Evolutionary conservation across 768 basidiomycete genomes (phyloP).

Genomic region (Tephrocybe sp.): DNA sequence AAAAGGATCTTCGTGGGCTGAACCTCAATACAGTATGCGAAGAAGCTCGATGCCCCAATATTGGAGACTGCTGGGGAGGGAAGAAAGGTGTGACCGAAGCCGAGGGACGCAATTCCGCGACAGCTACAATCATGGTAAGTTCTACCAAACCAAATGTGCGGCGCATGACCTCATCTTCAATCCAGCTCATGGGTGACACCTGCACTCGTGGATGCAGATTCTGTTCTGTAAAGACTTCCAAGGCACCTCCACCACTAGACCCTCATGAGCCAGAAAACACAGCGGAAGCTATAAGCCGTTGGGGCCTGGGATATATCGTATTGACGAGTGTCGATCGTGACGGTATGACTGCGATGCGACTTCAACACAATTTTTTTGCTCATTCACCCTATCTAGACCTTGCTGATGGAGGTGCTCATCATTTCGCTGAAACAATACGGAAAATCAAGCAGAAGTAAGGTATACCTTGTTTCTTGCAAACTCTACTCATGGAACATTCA

Average conservation of each 20-base stretch:
- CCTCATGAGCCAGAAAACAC: conserved; percentile 98
- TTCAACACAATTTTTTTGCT: background rate
- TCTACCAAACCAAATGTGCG: background rate
- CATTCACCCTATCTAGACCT: conserved; percentile 59
- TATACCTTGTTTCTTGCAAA: background rate
- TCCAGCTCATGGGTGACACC: conserved; percentile 96
- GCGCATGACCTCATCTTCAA: conserved; percentile 2
- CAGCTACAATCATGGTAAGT: conserved; percentile 96
- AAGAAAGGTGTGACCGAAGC: conserved; percentile 62
- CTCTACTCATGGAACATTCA: conserved; percentile 25
- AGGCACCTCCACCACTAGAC: conserved; percentile 85
- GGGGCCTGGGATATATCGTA: conserved; percentile 98
- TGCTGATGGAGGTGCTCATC: conserved; percentile 85
- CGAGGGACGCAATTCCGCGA: conserved; percentile 80
- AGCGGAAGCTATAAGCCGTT: conserved; percentile 95
- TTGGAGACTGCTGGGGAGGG: conserved; percentile 99
- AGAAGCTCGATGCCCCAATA: conserved; percentile 98
- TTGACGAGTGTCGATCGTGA: conserved; percentile 96
- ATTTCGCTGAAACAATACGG: conserved; percentile 93
- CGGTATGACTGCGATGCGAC: conserved; percentile 49
- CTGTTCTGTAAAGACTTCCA: conserved; percentile 95
- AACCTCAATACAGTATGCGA: conserved; percentile 96
- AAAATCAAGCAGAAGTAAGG: conserved; percentile 94
- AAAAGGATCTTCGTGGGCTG: conserved; percentile 91
- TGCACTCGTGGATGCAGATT: conserved; percentile 98